These are phyloP conservation scores for Metarhizium guizhouense DNA, from an alignment of 2,329 filamentous ascomycete species.

Conservation along the genomic window DNA sequence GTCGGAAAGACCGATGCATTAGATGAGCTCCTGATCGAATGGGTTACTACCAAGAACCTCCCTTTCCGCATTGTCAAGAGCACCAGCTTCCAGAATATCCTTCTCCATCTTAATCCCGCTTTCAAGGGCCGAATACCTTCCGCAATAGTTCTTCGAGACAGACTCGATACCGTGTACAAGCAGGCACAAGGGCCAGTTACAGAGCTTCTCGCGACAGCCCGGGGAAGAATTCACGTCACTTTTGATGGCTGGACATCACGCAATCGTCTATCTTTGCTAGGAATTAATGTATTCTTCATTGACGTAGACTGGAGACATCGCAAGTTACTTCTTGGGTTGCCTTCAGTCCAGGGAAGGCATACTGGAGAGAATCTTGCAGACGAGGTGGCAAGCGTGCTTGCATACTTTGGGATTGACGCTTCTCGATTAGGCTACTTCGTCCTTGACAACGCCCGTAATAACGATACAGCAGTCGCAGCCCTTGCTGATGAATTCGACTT, in stretches of 20 bases:
- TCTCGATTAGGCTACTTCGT: not conserved
- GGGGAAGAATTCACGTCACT: not conserved
- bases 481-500: slow-evolving; percentile 1
- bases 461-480: not conserved
- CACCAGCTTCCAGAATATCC: not conserved
- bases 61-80: not conserved
- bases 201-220: not conserved
- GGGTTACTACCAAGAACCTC: not conserved
- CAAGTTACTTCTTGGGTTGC: not conserved
- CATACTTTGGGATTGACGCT: not conserved
- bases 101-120: not conserved
- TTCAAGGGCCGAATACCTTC: not conserved
- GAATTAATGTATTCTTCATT: not conserved
- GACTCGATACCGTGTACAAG: not conserved
- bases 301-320: not conserved
- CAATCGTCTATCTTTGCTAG: not conserved
- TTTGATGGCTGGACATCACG: slow-evolving; percentile 1
- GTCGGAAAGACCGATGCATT: not conserved
- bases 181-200: not conserved
- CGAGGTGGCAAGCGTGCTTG: not conserved
- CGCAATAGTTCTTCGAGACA: not conserved
- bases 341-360: not conserved
- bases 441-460: not conserved
- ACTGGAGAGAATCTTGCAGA: not conserved
- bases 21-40: not conserved